A percentile compares a stretch with the other conserved stretches of the same genome.
Evolutionary conservation across 768 basidiomycete genomes (phyloP).

Genomic region (Tricholoma matsutake): DNA sequence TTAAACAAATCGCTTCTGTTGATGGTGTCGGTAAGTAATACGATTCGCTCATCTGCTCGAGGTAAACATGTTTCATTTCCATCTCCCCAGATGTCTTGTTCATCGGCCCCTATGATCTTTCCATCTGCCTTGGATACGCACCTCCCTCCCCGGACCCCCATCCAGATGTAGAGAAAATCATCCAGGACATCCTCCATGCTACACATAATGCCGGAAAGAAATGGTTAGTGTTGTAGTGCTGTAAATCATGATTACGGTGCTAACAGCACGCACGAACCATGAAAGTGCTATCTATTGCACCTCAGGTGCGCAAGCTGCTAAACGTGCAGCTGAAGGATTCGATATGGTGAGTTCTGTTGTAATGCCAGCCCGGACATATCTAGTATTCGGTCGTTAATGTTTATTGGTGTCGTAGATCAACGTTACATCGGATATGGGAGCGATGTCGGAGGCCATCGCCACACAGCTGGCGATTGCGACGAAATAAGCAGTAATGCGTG

Average conservation of each 20-base stretch:
- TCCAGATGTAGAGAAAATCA: slow-evolving; percentile 57
- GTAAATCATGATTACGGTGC: slow-evolving; percentile 3
- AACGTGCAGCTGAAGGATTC: slow-evolving; percentile 23
- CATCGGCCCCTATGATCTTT: slow-evolving; percentile 69
- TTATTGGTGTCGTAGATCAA: slow-evolving; percentile 10
- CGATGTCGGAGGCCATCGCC: slow-evolving; percentile 14
- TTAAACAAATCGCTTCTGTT: slow-evolving; percentile 55
- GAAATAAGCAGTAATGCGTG: not conserved
- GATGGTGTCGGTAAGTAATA: slow-evolving; percentile 53
- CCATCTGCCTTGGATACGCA: slow-evolving; percentile 56
- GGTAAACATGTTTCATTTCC: not conserved
- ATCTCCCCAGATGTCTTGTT: slow-evolving; percentile 29
- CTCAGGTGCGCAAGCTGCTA: slow-evolving; percentile 18
- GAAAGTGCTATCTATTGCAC: slow-evolving; percentile 23
- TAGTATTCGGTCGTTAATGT: not conserved
- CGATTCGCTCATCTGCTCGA: slow-evolving; percentile 23
- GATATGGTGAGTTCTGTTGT: slow-evolving; percentile 19
- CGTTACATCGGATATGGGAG: slow-evolving; percentile 17
- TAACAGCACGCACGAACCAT: not conserved
- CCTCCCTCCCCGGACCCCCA: slow-evolving; percentile 63
- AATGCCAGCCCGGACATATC: not conserved
- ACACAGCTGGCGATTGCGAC: slow-evolving; percentile 10
- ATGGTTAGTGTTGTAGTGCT: slow-evolving; percentile 44
- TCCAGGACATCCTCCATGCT: slow-evolving; percentile 48
- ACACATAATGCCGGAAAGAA: slow-evolving; percentile 60